Evolutionary conservation across 2,329 filamentous ascomycete genomes (phyloP).

Genomic region (Aspergillus hortae): DNA sequence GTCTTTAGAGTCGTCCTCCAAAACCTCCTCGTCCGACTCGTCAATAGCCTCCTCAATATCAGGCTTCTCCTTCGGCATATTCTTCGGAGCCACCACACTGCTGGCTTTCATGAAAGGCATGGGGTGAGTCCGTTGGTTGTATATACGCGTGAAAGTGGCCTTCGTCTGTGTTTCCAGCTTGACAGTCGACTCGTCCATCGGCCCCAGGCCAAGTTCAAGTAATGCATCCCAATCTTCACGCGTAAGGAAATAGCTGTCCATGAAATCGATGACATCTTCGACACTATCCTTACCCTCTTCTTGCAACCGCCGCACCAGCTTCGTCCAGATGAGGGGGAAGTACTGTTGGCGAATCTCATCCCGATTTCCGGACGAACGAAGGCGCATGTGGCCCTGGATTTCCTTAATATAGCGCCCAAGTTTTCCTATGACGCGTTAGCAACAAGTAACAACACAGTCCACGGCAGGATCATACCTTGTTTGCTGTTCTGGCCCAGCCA

Average conservation of each 20-base stretch:
- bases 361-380: constrained; percentile 83
- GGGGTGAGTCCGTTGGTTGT: constrained; percentile 82
- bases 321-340: constrained; percentile 80
- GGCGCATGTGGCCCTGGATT: constrained; percentile 94
- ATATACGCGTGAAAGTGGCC: constrained; percentile 82
- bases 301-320: constrained; percentile 70
- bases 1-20: constrained; percentile 52
- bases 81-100: constrained; percentile 69
- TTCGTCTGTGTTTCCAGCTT: constrained; percentile 84
- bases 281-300: constrained; percentile 78
- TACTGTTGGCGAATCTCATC: constrained; percentile 95
- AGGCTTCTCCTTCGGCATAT: constrained; percentile 69
- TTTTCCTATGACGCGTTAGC: constrained; percentile 42
- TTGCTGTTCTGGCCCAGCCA: constrained; percentile 98
- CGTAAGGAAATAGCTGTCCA: constrained; percentile 96
- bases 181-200: constrained; percentile 70
- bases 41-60: constrained; percentile 96
- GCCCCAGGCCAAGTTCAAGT: constrained; percentile 83
- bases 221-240: constrained; percentile 93
- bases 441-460: background rate
- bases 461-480: constrained; percentile 52
- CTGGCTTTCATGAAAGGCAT: constrained; percentile 95
- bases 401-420: constrained; percentile 82
- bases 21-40: constrained; percentile 72
- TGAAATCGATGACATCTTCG: constrained; percentile 80